These are phyloP conservation scores for Ceratocystis colombiana DNA, from an alignment of 2,329 filamentous ascomycete species.

Conservation along the genomic window DNA sequence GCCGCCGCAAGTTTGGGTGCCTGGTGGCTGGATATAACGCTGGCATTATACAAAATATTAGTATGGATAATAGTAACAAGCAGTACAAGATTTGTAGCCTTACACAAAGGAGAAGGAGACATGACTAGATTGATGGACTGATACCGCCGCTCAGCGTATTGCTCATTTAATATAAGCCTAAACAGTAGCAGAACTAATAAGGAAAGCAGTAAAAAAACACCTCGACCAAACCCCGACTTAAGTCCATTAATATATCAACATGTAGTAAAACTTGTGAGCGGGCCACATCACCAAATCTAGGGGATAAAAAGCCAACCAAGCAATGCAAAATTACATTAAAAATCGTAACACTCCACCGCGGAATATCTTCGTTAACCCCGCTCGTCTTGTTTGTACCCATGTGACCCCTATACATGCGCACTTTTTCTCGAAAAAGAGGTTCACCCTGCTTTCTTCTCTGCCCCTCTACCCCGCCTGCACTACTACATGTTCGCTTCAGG, in stretches of 20 bases:
- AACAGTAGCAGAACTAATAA: background rate
- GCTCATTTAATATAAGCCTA: background rate
- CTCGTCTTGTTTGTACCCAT: background rate
- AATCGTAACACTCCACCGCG: background rate
- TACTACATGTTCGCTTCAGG: conserved; percentile 20
- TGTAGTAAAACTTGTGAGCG: too few relatives aligned
- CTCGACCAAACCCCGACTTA: background rate
- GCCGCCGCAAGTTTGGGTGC: conserved; percentile 17
- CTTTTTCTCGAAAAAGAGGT: too few relatives aligned
- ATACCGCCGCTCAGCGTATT: background rate
- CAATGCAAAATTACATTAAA: conserved; percentile 12
- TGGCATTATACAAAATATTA: background rate
- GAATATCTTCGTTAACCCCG: background rate
- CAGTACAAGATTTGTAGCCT: too few relatives aligned
- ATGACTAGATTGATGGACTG: background rate
- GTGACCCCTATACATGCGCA: too few relatives aligned
- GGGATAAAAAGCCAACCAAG: background rate
- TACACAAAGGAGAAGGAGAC: background rate
- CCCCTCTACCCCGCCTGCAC: background rate
- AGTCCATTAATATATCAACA: too few relatives aligned
- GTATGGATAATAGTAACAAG: background rate
- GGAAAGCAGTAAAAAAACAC: background rate
- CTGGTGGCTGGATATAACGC: conserved; percentile 23
- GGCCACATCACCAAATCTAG: too few relatives aligned
- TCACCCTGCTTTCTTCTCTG: background rate